Base-by-base conservation (phyloP, 768 basidiomycete genomes). In the Kockovaella imperatae region DNA sequence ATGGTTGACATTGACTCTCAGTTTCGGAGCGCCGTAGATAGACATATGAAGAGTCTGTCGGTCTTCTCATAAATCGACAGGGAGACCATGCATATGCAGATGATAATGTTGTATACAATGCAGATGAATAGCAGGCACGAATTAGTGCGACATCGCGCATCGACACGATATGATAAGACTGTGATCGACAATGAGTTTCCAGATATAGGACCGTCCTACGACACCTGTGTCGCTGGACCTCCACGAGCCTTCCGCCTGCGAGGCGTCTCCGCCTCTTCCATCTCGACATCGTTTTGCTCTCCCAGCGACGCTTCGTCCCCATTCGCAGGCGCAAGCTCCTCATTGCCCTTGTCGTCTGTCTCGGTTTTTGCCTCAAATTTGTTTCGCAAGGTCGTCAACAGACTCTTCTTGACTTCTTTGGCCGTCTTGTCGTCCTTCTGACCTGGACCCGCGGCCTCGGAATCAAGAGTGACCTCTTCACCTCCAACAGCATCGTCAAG, bases 401-500 rank as follows among this genome's bases (percentile, higher is more conserved):
- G 72, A 10, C 86, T 86, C 42, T 79, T 83, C 76, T 86, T 87
- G 77, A 91, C 82, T 72, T 86, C 83, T 49, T 77, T 81, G 65
- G 87, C 86, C 21, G 80, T 79, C 44, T 78, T 79, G 50, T 70
- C 76, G 60, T 80, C 79, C 44, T 78, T 79, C 49, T 68, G 75
- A 62, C 78, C 78, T 50, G 82, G 82, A 15, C 50, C 62, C 17
- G 49, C 52, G 39, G 75, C 75, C 10, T 76, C 79, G 18, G 74
- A 77, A 28, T 83, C 83, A 6, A 75, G 74, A 36, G 80, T 72
- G 29, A 76, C 70, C 34, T 69, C 67, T 20, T 69, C 82, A 7
- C 89, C 89, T 15, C 90, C 89, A 25, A 97, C 91, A 3, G 90
- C 90, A 67, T 90, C 87, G 65, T 96, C 93, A 11, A 96, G 75